phyloP scores from a whole-genome alignment of 306 rosid genomes.

The Rosa multiflora region DNA sequence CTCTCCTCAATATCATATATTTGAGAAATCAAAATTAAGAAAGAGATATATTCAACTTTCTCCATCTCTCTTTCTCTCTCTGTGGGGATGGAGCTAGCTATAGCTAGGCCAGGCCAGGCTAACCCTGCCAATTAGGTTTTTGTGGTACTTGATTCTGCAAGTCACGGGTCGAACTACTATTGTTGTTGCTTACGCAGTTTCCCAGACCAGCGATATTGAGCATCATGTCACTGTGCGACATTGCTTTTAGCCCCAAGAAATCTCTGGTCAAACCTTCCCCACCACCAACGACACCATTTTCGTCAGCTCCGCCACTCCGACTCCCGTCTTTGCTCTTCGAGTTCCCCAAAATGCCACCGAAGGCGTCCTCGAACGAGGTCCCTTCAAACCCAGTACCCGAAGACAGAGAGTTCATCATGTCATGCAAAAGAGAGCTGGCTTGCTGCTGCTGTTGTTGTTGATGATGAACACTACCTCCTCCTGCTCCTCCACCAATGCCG shows the following conservation, averaged over 20 bases:
- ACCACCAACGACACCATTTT: neutral
- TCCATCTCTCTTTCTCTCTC: neutral
- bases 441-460: constrained; percentile 13
- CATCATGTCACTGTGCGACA: constrained; percentile 70
- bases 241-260: constrained; percentile 80
- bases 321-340: constrained; percentile 23
- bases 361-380: constrained; percentile 60
- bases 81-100: constrained; percentile 1
- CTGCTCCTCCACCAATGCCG: neutral
- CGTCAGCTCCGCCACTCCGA: neutral
- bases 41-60: neutral
- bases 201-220: constrained; percentile 70
- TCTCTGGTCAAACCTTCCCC: constrained; percentile 78
- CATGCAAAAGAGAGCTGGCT: constrained; percentile 42
- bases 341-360: constrained; percentile 37
- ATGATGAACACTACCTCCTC: neutral
- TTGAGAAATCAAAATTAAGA: neutral
- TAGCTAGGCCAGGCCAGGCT: neutral
- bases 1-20: neutral
- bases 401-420: constrained; percentile 55
- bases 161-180: constrained; percentile 29
- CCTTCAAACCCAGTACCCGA: constrained; percentile 46
- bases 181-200: constrained; percentile 45
- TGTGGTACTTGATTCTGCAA: constrained; percentile 51
- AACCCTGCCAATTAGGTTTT: constrained; percentile 74